phyloP scores from a whole-genome alignment of 2,329 filamentous ascomycete genomes.

The Xylariaceae sp. region DNA sequence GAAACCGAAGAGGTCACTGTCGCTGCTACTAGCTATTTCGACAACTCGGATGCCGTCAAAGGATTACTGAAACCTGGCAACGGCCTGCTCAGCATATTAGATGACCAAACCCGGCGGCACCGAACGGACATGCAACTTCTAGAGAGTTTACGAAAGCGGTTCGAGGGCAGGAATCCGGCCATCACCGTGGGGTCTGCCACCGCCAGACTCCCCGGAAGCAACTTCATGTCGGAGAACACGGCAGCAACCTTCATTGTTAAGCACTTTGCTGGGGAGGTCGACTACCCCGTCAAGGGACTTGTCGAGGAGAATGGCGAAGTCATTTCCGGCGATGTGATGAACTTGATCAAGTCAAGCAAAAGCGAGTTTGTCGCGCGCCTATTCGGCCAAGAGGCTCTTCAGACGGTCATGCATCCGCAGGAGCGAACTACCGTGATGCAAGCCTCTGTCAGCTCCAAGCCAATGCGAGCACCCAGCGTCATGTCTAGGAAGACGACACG shows the following conservation, averaged over 20 bases:
- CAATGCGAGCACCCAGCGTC: constrained; percentile 88
- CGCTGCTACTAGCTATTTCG: constrained; percentile 92
- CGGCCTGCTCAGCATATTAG: constrained; percentile 88
- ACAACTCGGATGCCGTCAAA: constrained; percentile 93
- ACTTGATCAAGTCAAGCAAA: constrained; percentile 84
- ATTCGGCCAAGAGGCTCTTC: constrained; percentile 93
- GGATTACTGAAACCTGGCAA: constrained; percentile 91
- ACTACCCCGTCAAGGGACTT: constrained; percentile 84
- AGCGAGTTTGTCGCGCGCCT: constrained; percentile 87
- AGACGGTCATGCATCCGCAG: constrained; percentile 90
- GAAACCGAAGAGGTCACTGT: constrained; percentile 93
- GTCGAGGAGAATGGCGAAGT: constrained; percentile 96
- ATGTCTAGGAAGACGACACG: constrained; percentile 73
- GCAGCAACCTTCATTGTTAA: constrained; percentile 84
- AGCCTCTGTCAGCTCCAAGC: constrained; percentile 94
- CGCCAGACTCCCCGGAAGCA: constrained; percentile 80
- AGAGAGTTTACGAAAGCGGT: constrained; percentile 88
- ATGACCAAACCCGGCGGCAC: constrained; percentile 91
- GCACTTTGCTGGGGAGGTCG: constrained; percentile 95
- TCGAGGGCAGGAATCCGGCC: constrained; percentile 90
- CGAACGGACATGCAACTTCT: constrained; percentile 87
- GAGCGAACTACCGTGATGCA: constrained; percentile 92
- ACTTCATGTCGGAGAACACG: constrained; percentile 82
- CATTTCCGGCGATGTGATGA: constrained; percentile 94
- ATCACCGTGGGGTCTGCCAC: constrained; percentile 78